These are phyloP conservation scores for Hymenoscyphus linearis DNA, from an alignment of 2,329 filamentous ascomycete species.

Conservation along the genomic window DNA sequence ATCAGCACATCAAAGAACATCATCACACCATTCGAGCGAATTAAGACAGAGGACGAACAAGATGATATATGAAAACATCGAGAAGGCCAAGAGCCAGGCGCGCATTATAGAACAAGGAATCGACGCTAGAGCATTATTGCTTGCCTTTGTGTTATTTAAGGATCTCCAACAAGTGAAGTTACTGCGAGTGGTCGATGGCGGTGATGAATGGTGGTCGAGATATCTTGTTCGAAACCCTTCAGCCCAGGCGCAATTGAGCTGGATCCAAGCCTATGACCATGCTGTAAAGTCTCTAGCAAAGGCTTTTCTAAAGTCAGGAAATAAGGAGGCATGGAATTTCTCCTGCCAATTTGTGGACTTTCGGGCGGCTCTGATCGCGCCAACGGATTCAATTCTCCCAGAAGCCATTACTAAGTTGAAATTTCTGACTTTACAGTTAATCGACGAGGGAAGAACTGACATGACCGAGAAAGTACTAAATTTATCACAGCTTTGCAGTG, in stretches of 20 bases:
- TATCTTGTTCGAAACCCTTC: conserved; percentile 45
- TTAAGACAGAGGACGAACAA: conserved; percentile 3
- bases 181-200: conserved; percentile 54
- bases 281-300: background rate
- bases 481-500: conserved; percentile 51
- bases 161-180: conserved; percentile 60
- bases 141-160: conserved; percentile 43
- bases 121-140: conserved; percentile 20
- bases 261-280: conserved; percentile 56
- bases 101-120: conserved; percentile 19
- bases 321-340: conserved; percentile 36
- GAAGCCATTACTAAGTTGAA: conserved; percentile 51
- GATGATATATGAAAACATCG: conserved; percentile 6
- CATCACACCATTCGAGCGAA: background rate
- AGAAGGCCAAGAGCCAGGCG: conserved; percentile 23
- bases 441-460: conserved; percentile 38
- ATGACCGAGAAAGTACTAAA: conserved; percentile 52
- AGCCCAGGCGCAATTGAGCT: conserved; percentile 42
- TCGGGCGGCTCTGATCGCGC: conserved; percentile 46
- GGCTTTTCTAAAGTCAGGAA: conserved; percentile 19
- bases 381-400: conserved; percentile 42
- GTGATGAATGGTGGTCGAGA: conserved; percentile 48
- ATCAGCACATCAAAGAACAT: background rate
- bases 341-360: conserved; percentile 56
- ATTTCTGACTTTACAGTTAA: conserved; percentile 57